Percentiles rank a stretch among this genome's conserved stretches.
These are phyloP conservation scores for Trichophyton simii DNA, from an alignment of 2,329 filamentous ascomycete genomes.

Conservation along the genomic window DNA sequence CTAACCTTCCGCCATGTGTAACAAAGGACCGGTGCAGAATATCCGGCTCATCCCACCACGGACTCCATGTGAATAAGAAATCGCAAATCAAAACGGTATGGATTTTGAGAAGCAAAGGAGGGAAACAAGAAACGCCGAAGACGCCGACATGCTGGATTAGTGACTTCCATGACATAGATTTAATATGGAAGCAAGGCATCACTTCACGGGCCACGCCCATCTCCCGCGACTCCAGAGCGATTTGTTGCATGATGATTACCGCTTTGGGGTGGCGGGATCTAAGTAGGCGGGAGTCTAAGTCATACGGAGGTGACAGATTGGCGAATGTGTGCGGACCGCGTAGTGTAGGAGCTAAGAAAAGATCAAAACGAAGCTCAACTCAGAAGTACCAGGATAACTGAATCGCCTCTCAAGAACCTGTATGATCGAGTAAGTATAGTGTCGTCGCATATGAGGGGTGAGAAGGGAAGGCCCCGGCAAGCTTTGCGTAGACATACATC, in stretches of 20 bases:
- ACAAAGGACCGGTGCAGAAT: background rate
- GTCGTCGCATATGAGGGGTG: background rate
- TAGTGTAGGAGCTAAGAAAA: slow-evolving; percentile 3
- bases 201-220: background rate
- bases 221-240: background rate
- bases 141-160: slow-evolving; percentile 1
- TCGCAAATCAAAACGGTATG: background rate
- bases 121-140: background rate
- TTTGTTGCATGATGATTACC: background rate
- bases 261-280: background rate
- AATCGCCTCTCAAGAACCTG: slow-evolving; percentile 77
- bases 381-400: slow-evolving; percentile 73
- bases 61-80: background rate
- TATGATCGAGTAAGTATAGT: background rate
- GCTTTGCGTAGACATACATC: slow-evolving; percentile 49
- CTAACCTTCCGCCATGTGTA: background rate
- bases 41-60: background rate
- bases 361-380: slow-evolving; percentile 41
- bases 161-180: background rate
- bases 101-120: background rate
- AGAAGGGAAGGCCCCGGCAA: background rate
- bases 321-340: background rate
- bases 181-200: background rate
- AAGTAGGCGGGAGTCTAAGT: background rate
- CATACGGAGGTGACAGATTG: background rate